Evolutionary conservation across 2,329 filamentous ascomycete species (phyloP).

Genomic region (Leptosphaerulina australis): DNA sequence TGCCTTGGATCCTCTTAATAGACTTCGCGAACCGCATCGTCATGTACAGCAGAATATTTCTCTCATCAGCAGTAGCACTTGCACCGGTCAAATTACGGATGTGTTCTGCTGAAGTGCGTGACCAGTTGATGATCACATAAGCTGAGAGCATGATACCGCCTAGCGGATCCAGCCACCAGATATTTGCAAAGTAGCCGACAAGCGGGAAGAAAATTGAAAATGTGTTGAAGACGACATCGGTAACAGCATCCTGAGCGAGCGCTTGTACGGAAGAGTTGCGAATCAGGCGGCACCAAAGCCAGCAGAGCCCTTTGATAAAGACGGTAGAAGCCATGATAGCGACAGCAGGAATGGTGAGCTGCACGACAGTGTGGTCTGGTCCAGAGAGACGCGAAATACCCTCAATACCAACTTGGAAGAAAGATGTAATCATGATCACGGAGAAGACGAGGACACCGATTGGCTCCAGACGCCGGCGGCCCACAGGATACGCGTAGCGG

Average conservation of each 20-base stretch:
- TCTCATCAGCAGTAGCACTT: conserved; percentile 77
- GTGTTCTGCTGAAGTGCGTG: conserved; percentile 72
- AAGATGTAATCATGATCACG: conserved; percentile 84
- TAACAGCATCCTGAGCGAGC: conserved; percentile 69
- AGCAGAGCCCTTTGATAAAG: conserved; percentile 79
- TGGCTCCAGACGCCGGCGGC: conserved; percentile 75
- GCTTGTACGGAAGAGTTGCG: conserved; percentile 87
- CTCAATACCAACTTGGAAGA: conserved; percentile 76
- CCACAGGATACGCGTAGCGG: conserved; percentile 78
- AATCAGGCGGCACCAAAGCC: conserved; percentile 86
- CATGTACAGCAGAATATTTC: conserved; percentile 85
- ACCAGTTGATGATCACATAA: conserved; percentile 82
- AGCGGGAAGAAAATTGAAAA: conserved; percentile 89
- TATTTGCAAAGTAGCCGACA: conserved; percentile 72
- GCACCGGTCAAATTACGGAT: conserved; percentile 82
- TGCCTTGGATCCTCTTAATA: conserved; percentile 82
- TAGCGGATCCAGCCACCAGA: conserved; percentile 85
- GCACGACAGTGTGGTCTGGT: conserved; percentile 70
- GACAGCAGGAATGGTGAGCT: conserved; percentile 74
- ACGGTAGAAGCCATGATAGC: conserved; percentile 82
- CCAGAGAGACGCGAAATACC: conserved; percentile 68
- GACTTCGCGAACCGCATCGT: conserved; percentile 92
- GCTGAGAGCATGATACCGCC: conserved; percentile 79
- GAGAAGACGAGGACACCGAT: conserved; percentile 81
- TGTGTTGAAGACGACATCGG: conserved; percentile 87